phyloP scores from a whole-genome alignment of 2,329 filamentous ascomycete species.

The Penicillium corylophilum region DNA sequence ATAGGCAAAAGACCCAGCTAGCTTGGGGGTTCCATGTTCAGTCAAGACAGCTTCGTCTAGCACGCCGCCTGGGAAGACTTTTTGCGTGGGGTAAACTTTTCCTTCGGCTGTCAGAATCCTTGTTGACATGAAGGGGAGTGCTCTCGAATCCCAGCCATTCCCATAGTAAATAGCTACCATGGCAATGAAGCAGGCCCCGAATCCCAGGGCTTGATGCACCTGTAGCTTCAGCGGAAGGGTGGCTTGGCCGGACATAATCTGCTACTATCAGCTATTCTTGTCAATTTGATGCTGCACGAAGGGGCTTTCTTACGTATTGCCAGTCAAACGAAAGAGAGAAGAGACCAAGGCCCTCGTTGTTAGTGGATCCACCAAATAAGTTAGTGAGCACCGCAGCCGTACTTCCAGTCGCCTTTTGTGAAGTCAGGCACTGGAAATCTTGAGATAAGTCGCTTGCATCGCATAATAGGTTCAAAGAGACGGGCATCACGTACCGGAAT shows the following conservation, averaged over 20 bases:
- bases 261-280: not conserved
- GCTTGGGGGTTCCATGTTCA: slow-evolving; percentile 47
- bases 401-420: slow-evolving; percentile 51
- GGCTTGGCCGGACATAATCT: slow-evolving; percentile 57
- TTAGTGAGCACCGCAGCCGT: slow-evolving; percentile 48
- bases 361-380: slow-evolving; percentile 53
- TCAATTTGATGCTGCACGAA: too few relatives aligned
- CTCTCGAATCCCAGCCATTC: slow-evolving; percentile 49
- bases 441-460: not conserved
- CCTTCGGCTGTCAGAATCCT: slow-evolving; percentile 45
- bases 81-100: slow-evolving; percentile 41
- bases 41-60: slow-evolving; percentile 37
- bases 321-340: slow-evolving; percentile 54
- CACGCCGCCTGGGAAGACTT: slow-evolving; percentile 38
- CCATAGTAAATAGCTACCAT: slow-evolving; percentile 56
- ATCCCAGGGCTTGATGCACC: slow-evolving; percentile 48
- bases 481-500: slow-evolving; percentile 37
- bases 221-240: slow-evolving; percentile 55
- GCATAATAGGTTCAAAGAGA: not conserved
- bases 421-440: slow-evolving; percentile 45
- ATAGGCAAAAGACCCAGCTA: slow-evolving; percentile 54
- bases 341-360: slow-evolving; percentile 54
- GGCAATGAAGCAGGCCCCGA: slow-evolving; percentile 48
- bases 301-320: slow-evolving; percentile 39
- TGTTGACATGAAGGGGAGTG: slow-evolving; percentile 58